Percentiles rank a stretch among this genome's conserved stretches.
Evolutionary conservation across 768 basidiomycete species (phyloP).

Genomic region (Lanmaoa pseudosensibilis): DNA sequence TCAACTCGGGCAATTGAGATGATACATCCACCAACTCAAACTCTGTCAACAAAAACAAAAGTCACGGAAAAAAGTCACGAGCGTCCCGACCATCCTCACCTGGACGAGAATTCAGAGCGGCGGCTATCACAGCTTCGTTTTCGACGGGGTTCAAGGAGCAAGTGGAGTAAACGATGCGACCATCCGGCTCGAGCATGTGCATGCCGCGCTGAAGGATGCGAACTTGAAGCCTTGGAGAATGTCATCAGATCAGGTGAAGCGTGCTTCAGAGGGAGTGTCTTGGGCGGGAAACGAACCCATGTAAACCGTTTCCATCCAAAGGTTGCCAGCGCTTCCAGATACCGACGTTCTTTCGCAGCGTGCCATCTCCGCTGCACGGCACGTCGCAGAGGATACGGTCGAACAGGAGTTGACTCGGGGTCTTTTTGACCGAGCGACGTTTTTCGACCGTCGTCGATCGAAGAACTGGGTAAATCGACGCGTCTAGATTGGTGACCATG

Average conservation of each 20-base stretch:
- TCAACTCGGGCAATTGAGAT: constrained; percentile 64
- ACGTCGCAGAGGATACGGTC: constrained; percentile 96
- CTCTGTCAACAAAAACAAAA: constrained; percentile 37
- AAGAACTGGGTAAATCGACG: constrained; percentile 77
- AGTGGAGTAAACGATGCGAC: constrained; percentile 95
- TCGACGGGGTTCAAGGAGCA: constrained; percentile 97
- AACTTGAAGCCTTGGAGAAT: constrained; percentile 69
- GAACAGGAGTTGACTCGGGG: constrained; percentile 63
- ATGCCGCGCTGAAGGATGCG: constrained; percentile 93
- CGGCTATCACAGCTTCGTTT: constrained; percentile 93
- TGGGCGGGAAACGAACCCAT: constrained; percentile 54
- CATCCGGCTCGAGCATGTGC: constrained; percentile 77
- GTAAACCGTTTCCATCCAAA: constrained; percentile 88
- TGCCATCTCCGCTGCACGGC: constrained; percentile 97
- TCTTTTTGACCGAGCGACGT: constrained; percentile 37
- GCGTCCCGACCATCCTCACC: constrained; percentile 40
- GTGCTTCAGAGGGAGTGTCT: background rate
- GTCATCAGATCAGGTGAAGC: constrained; percentile 7
- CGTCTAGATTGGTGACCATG: constrained; percentile 96
- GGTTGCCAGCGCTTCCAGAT: constrained; percentile 95
- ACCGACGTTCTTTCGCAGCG: constrained; percentile 88
- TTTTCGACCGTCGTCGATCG: constrained; percentile 30
- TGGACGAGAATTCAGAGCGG: constrained; percentile 69
- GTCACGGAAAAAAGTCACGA: background rate
- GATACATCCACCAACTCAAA: constrained; percentile 83